Evolutionary conservation across 371 early-diverging fungal genomes (phyloP), one percentile per base, ranked within the genome.

Genomic region (Catenaria anguillulae): DNA sequence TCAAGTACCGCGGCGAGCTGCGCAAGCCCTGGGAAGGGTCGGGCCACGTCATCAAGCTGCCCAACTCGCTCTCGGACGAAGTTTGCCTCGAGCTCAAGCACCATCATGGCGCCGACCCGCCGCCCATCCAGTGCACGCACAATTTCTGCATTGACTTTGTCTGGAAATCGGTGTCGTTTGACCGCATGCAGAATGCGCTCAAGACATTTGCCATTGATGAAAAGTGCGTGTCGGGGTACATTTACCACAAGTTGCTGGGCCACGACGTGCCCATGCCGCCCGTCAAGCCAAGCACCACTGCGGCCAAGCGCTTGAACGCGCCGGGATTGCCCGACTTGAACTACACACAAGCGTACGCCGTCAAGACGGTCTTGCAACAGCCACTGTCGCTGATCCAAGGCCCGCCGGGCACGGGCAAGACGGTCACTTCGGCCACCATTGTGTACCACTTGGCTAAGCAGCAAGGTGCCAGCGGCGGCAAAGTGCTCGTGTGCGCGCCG

Each of bases 71-170:
- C 43, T 91, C 88, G 56, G 94, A 97, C 72, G 96, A 96, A 64
- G 88, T 97, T 23, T 89, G 87, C 26, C 66, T 95, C 55, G 95
- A 98, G 72, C 71, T 94, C 43, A 72, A 78, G 10, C 69, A 93
- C 40, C 71, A 78, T 5, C 70, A 79, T 8, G 67, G 68, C 33
- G 78, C 80, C 29, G 81, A 84, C 40, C 40, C 45, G 81, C n/a
- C 85, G 12, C 94, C 94, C 4, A 76, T 84, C 19, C 83, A 89
- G 24, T 89, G 89, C 68, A 87, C 90, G n/a, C 88, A 85, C 70
- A 91, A 91, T 69, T 97, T 94, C 67, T 83, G 88, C 4, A 88
- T 98, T n/a, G 97, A 98, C 64, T 97, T 93, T 80, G 93, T 99
- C 17, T 99, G 98, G 98, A 96, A 97, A 72, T 86, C 93, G 19